These are phyloP conservation scores for Immersiella caudata DNA, from an alignment of 495 filamentous ascomycete species.

Conservation along the genomic window DNA sequence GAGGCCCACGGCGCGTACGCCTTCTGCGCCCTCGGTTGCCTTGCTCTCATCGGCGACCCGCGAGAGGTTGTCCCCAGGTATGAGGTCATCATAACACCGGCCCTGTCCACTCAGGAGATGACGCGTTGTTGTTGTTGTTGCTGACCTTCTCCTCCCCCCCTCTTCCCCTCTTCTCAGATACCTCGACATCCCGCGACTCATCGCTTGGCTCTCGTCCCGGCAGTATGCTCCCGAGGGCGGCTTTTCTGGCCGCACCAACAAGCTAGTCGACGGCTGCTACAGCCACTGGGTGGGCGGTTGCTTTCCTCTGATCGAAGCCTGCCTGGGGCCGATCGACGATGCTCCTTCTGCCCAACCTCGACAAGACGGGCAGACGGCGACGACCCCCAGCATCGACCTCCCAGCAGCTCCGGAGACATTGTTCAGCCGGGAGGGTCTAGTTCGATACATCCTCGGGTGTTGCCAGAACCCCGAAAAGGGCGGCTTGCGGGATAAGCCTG, in stretches of 20 bases:
- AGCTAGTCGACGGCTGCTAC: constrained; percentile 97
- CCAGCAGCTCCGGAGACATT: constrained; percentile 43
- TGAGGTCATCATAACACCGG: background rate
- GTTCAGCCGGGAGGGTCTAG: constrained; percentile 82
- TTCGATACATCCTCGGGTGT: constrained; percentile 84
- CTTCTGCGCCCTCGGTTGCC: constrained; percentile 87
- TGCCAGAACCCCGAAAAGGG: constrained; percentile 74
- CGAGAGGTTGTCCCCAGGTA: constrained; percentile 15
- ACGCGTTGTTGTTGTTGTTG: constrained; percentile 21
- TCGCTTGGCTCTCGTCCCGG: constrained; percentile 84
- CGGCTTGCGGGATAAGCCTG: constrained; percentile 91
- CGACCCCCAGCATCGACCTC: constrained; percentile 21
- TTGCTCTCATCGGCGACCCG: constrained; percentile 74
- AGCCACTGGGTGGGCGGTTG: constrained; percentile 96
- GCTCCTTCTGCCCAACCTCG: background rate
- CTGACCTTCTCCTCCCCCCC: constrained; percentile 10
- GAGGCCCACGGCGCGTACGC: constrained; percentile 98
- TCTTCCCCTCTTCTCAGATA: constrained; percentile 51
- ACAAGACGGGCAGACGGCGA: background rate
- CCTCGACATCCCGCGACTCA: constrained; percentile 74
- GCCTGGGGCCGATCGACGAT: constrained; percentile 46
- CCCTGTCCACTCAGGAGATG: constrained; percentile 20
- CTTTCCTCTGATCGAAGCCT: constrained; percentile 88
- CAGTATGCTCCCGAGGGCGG: constrained; percentile 93
- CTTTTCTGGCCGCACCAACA: constrained; percentile 92